Conservation (phyloP, 2,329 filamentous ascomycete genomes). For the Cladosporium sp. region DNA sequence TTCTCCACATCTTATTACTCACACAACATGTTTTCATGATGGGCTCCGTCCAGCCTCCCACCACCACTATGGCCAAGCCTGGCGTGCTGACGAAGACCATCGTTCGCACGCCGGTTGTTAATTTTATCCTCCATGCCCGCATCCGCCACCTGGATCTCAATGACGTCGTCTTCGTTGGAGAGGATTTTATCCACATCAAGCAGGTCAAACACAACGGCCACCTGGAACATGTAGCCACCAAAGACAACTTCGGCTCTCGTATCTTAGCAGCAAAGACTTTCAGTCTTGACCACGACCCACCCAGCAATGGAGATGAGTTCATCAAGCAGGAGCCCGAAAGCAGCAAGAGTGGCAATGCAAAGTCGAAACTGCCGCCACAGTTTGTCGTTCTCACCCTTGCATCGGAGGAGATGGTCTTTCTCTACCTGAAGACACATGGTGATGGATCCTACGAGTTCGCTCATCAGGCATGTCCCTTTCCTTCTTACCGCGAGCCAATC, state of each 20-base stretch:
- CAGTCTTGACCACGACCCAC: slow-evolving; percentile 44
- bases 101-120: slow-evolving; percentile 71
- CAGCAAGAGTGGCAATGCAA: neutral
- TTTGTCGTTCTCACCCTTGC: slow-evolving; percentile 75
- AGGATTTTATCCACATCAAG: slow-evolving; percentile 77
- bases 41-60: slow-evolving; percentile 12
- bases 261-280: slow-evolving; percentile 80
- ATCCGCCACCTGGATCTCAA: slow-evolving; percentile 69
- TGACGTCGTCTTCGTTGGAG: slow-evolving; percentile 84
- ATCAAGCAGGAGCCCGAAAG: slow-evolving; percentile 26
- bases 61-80: neutral
- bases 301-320: slow-evolving; percentile 37
- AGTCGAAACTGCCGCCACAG: slow-evolving; percentile 65
- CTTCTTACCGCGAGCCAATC: slow-evolving; percentile 53
- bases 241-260: slow-evolving; percentile 73
- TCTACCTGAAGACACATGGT: slow-evolving; percentile 60
- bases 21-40: slow-evolving; percentile 11
- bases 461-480: slow-evolving; percentile 59
- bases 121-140: slow-evolving; percentile 76
- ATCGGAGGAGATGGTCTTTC: slow-evolving; percentile 71
- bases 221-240: slow-evolving; percentile 73
- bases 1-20: neutral
- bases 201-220: slow-evolving; percentile 63
- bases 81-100: slow-evolving; percentile 80
- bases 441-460: slow-evolving; percentile 60